Base-by-base conservation (phyloP, 352 stramenopile genomes). In the Saprolegnia parasitica region DNA sequence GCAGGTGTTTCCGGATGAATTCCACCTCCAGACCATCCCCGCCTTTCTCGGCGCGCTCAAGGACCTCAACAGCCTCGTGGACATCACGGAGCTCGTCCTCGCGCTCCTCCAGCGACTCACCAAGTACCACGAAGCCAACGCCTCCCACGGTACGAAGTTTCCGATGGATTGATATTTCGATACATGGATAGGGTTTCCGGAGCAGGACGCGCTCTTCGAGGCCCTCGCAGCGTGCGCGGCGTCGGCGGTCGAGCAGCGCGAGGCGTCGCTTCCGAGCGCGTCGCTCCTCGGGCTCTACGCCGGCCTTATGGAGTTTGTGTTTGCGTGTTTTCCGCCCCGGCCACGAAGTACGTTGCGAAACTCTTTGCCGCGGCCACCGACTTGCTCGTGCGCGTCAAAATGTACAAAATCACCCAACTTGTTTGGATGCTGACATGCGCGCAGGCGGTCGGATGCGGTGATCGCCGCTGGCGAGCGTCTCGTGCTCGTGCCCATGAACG, bases 1-100 rank as follows among this genome's bases (percentile, higher is more conserved):
- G 49, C 21, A 75, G 50, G 86, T 93, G 16, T 99, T 99, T 71
- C 97, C 97, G 0, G 93, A 98, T 74, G 96, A 99, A 55, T 99
- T 98, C 82, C 97, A 99, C 67, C 76, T 99, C 24, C 83, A 93
- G 46, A 99, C 96, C n/a, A 81, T 99, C 26, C 83, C 90, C 1
- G 78, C 83, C 47, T 84, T 99, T 29, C 76, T 99, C 11, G 72
- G 75, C 5, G 78, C 90, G 0, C 87, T 97, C 70, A 81, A 81
- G 21, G 80, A 91, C 56, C 79, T 99, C 11, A 86, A 96, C 21
- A 77, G 94, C 40, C 89, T 91, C 65, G 96, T 99, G 5, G 97
- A 98, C 70, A 80, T 85, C 71, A 78, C 90, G 0, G 82, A 84
- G 21, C 95, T 99, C 21, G 76, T 99, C 39, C 82, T 96, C 52